Evolutionary conservation across 2,329 filamentous ascomycete genomes (phyloP).

Genomic region (Alternaria incomplexa): DNA sequence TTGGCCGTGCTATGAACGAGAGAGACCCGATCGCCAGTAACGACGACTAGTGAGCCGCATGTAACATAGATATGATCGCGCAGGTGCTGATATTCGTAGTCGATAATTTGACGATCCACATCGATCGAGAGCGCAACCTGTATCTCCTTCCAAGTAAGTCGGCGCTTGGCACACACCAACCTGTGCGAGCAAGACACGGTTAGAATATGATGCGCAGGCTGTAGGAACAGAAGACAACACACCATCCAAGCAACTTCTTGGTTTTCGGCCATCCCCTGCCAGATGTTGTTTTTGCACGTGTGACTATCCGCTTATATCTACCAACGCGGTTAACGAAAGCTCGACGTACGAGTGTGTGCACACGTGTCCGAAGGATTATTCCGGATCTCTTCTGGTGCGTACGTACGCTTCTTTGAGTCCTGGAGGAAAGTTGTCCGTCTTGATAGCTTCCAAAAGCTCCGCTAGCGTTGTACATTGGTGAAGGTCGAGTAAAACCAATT

Average conservation of each 20-base stretch:
- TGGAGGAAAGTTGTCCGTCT: not conserved
- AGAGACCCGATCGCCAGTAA: not conserved
- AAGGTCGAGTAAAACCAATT: not conserved
- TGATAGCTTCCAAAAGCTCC: not conserved
- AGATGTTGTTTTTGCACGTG: not conserved
- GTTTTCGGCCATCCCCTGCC: not conserved
- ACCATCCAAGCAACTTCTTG: not conserved
- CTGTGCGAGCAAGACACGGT: not conserved
- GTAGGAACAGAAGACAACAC: no score
- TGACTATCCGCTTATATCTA: not conserved
- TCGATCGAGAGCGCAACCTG: not conserved
- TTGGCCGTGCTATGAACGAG: not conserved
- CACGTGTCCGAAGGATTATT: no score
- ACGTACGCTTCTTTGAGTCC: not conserved
- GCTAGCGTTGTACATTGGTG: not conserved
- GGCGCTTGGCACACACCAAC: not conserved
- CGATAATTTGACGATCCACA: rapidly evolving
- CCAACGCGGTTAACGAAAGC: not conserved
- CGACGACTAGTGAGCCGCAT: not conserved
- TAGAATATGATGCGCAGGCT: no score
- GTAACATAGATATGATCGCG: not conserved
- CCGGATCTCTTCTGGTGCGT: no score
- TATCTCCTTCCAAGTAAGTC: not conserved
- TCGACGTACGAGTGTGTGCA: no score
- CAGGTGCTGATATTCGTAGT: not conserved